Conservation (phyloP, 805 yeast species). For the Diddensiella transvaalensis region DNA sequence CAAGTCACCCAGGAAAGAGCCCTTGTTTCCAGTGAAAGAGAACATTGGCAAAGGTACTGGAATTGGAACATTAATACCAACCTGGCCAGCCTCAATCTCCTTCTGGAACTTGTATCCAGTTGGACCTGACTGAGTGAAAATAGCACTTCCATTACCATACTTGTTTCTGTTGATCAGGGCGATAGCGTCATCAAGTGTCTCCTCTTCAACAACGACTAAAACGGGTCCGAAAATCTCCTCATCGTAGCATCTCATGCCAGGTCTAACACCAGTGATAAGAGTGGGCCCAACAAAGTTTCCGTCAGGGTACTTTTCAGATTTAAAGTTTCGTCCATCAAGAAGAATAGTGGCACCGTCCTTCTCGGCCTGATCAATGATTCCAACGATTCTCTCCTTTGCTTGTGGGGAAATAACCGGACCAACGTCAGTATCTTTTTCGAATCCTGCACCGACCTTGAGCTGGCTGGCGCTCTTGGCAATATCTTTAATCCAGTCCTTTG, state of each 20-base stretch:
- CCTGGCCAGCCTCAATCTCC: conserved; percentile 70
- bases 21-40: conserved; percentile 73
- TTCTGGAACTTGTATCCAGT: conserved; percentile 67
- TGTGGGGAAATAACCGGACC: conserved; percentile 72
- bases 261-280: conserved; percentile 54
- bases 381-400: conserved; percentile 51
- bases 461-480: conserved; percentile 53
- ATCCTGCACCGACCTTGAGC: conserved; percentile 63
- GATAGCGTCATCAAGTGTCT: conserved; percentile 66
- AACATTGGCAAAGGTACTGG: conserved; percentile 82
- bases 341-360: conserved; percentile 59
- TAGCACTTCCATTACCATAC: conserved; percentile 70
- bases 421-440: conserved; percentile 55
- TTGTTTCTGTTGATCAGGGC: conserved; percentile 55
- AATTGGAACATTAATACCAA: conserved; percentile 74
- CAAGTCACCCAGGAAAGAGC: conserved; percentile 72
- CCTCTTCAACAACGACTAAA: conserved; percentile 56
- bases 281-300: conserved; percentile 78
- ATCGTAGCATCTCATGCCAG: conserved; percentile 69
- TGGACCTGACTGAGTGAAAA: conserved; percentile 67
- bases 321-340: conserved; percentile 59
- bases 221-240: conserved; percentile 79
- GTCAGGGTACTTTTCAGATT: conserved; percentile 46
- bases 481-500: conserved; percentile 60
- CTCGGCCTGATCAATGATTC: conserved; percentile 54